Evolutionary conservation across 2,329 filamentous ascomycete species (phyloP).

Genomic region (Monosporascus sp.): DNA sequence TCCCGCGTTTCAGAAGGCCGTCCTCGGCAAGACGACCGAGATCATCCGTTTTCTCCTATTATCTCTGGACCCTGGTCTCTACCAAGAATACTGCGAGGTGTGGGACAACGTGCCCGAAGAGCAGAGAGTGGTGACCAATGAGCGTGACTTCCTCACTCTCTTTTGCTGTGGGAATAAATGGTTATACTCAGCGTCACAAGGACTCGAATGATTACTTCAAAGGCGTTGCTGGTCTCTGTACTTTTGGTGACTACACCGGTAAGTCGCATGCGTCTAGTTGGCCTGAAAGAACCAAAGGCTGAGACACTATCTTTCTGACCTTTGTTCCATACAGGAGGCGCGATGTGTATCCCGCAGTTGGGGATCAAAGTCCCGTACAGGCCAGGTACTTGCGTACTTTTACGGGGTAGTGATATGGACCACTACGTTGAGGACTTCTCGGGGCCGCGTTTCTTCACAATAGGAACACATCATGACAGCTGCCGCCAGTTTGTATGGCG

Average conservation of each 20-base stretch:
- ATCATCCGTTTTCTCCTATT: too few relatives aligned
- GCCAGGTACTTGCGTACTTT: conserved; percentile 5
- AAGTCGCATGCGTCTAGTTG: not conserved
- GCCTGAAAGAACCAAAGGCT: not conserved
- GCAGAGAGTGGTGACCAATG: not conserved
- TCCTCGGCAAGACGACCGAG: too few relatives aligned
- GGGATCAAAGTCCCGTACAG: conserved; percentile 5
- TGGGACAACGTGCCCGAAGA: not conserved
- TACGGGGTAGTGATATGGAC: conserved; percentile 5
- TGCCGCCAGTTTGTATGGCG: not conserved
- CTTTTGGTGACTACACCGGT: conserved; percentile 3
- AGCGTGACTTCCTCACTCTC: conserved; percentile 2
- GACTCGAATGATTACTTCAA: conserved; percentile 1
- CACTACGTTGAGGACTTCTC: conserved; percentile 4
- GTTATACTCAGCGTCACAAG: conserved; percentile 4
- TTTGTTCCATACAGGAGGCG: not conserved
- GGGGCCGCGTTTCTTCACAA: conserved; percentile 6
- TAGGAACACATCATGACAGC: conserved; percentile 10
- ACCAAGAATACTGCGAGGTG: not conserved
- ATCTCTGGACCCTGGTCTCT: too few relatives aligned
- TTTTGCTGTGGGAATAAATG: conserved; percentile 4
- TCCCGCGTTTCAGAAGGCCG: too few relatives aligned
- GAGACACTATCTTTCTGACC: not conserved
- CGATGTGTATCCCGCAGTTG: conserved; percentile 5
- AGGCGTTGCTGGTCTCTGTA: conserved; percentile 2